Conservation (phyloP, 2,329 filamentous ascomycete genomes). For the Ramularia endophylla region DNA sequence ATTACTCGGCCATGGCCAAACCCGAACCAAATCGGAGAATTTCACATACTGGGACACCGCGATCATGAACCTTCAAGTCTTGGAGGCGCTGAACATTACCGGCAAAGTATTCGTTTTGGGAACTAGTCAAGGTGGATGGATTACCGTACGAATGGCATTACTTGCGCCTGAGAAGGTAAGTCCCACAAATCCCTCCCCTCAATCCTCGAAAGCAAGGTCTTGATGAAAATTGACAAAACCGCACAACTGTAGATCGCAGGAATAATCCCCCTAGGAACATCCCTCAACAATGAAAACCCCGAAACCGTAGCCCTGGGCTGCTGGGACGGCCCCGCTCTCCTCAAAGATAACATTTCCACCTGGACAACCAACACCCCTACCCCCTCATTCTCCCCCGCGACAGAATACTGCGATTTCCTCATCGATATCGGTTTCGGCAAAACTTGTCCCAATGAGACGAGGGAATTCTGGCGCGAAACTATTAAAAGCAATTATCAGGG, state of each 20-base stretch:
- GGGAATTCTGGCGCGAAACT: slow-evolving; percentile 41
- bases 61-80: slow-evolving; percentile 39
- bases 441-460: slow-evolving; percentile 31
- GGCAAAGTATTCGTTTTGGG: slow-evolving; percentile 44
- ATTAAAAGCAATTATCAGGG: slow-evolving; percentile 44
- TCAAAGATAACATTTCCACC: slow-evolving; percentile 33
- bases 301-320: slow-evolving; percentile 41
- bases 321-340: slow-evolving; percentile 40
- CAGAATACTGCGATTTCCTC: slow-evolving; percentile 41
- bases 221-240: background rate
- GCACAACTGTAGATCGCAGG: slow-evolving; percentile 50
- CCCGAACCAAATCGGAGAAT: slow-evolving; percentile 36
- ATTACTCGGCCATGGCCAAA: slow-evolving; percentile 38
- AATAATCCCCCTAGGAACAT: slow-evolving; percentile 48
- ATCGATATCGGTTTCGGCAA: slow-evolving; percentile 44
- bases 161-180: slow-evolving; percentile 41
- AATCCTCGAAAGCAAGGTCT: background rate
- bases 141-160: slow-evolving; percentile 48
- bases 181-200: background rate
- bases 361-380: slow-evolving; percentile 37
- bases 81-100: slow-evolving; percentile 36
- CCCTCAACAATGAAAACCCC: slow-evolving; percentile 45
- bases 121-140: slow-evolving; percentile 43
- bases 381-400: slow-evolving; percentile 38
- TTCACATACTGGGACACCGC: slow-evolving; percentile 49